phyloP scores from a whole-genome alignment of 495 filamentous ascomycete species.

The Tuber calosporum region DNA sequence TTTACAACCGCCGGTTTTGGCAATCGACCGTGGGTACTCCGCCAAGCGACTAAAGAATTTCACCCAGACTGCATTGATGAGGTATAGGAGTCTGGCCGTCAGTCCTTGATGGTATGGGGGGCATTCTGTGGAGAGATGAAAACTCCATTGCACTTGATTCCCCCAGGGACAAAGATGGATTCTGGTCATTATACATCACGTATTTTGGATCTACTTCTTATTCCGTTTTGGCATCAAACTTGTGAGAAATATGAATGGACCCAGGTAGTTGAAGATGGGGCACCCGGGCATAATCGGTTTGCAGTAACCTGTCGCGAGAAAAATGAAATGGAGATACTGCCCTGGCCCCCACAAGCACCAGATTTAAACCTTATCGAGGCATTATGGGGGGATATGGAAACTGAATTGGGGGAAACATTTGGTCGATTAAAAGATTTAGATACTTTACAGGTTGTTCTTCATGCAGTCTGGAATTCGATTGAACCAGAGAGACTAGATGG shows the following conservation, averaged over 20 bases:
- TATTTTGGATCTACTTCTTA: constrained; percentile 13
- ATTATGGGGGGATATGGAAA: constrained; percentile 9
- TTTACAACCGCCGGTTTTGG: constrained; percentile 20
- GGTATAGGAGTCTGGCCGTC: constrained; percentile 6
- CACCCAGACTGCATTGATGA: constrained; percentile 26
- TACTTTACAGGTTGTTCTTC: neutral
- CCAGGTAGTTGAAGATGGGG: constrained; percentile 17
- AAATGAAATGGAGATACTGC: constrained; percentile 8
- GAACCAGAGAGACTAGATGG: neutral
- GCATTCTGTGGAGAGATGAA: constrained; percentile 19
- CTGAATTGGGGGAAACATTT: neutral
- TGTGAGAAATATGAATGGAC: constrained; percentile 16
- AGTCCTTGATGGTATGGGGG: constrained; percentile 13
- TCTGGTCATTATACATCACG: constrained; percentile 8
- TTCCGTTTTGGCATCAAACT: constrained; percentile 25
- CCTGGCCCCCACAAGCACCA: constrained; percentile 17
- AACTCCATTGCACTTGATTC: constrained; percentile 19
- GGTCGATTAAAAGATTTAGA: constrained; percentile 1
- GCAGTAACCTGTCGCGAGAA: constrained; percentile 9
- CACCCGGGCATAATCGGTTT: constrained; percentile 18
- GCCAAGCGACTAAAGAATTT: neutral
- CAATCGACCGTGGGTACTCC: constrained; percentile 13
- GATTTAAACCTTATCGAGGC: constrained; percentile 25
- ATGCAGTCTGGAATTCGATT: neutral
- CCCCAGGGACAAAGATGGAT: constrained; percentile 10